phyloP scores from a whole-genome alignment of 148 eudicot genomes.

The Hydrangea macrophylla region DNA sequence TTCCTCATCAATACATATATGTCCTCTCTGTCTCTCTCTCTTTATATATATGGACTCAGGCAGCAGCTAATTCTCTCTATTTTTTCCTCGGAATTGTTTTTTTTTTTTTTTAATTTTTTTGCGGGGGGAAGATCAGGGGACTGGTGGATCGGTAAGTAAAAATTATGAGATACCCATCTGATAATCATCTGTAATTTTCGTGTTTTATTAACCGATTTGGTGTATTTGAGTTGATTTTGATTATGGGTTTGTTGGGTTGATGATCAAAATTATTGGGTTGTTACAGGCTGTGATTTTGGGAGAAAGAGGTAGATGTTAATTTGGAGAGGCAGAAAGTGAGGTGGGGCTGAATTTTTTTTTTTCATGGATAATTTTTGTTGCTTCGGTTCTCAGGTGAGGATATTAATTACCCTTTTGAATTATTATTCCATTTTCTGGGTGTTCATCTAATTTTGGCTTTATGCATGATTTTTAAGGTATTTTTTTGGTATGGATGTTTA shows the following conservation, averaged over 20 bases:
- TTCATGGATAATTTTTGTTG: slow-evolving; percentile 61
- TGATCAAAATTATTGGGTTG: slow-evolving; percentile 14
- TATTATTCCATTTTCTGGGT: not conserved
- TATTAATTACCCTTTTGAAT: not conserved
- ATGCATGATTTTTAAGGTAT: not conserved
- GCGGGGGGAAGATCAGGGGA: not conserved
- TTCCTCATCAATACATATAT: not conserved
- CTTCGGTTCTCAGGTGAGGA: slow-evolving; percentile 44
- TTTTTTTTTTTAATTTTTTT: not conserved
- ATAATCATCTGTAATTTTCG: not conserved
- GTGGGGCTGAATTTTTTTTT: slow-evolving; percentile 33
- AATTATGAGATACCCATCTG: slow-evolving; percentile 7
- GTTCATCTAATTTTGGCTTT: not conserved
- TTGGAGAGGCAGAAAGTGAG: slow-evolving; percentile 30
- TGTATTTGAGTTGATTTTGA: not conserved
- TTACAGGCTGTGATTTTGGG: slow-evolving; percentile 29
- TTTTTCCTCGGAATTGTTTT: not conserved
- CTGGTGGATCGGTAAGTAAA: slow-evolving; percentile 20
- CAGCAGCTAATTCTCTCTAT: not conserved
- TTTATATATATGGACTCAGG: not conserved
- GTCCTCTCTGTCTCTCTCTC: not conserved
- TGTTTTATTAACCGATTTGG: not conserved
- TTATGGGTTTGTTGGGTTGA: not conserved
- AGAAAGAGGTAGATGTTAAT: slow-evolving; percentile 36
- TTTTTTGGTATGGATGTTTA: not conserved